Percentiles rank a stretch among this genome's conserved stretches.
Conservation (phyloP, 495 filamentous ascomycete species). For the Lichenothelia convexa region DNA sequence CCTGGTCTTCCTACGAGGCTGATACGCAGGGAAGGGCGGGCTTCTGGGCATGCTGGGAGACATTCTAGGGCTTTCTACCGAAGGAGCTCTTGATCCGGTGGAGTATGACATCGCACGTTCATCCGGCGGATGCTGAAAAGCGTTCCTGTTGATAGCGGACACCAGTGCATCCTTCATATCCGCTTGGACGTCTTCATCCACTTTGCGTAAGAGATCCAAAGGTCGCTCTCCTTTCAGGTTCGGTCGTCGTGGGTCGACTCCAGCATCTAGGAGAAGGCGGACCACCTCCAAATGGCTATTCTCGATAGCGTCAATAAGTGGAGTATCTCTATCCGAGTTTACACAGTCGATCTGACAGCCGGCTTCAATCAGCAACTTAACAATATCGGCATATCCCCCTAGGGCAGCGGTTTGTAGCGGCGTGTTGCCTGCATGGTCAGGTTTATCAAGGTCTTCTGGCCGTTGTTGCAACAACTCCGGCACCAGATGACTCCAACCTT, state of each 20-base stretch:
- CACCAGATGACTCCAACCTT: slow-evolving; percentile 52
- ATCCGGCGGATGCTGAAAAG: no score
- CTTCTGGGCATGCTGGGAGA: no score
- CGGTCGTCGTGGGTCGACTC: slow-evolving; percentile 72
- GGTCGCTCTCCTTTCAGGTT: slow-evolving; percentile 80
- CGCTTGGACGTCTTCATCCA: slow-evolving; percentile 41
- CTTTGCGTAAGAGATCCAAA: slow-evolving; percentile 45
- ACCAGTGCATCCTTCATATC: slow-evolving; percentile 38
- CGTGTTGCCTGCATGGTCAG: slow-evolving; percentile 86
- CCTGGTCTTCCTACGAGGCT: no score
- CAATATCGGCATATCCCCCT: slow-evolving; percentile 64
- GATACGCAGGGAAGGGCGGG: no score
- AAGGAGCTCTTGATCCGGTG: not conserved
- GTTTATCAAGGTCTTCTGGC: slow-evolving; percentile 69
- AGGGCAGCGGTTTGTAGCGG: slow-evolving; percentile 82
- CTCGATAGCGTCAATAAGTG: slow-evolving; percentile 86
- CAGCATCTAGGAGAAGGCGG: slow-evolving; percentile 54
- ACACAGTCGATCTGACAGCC: slow-evolving; percentile 63
- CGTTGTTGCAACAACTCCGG: slow-evolving; percentile 52
- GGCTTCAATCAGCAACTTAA: slow-evolving; percentile 58
- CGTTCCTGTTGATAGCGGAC: slow-evolving; percentile 26
- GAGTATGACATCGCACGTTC: not conserved
- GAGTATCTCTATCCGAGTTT: slow-evolving; percentile 76
- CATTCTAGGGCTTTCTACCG: no score
- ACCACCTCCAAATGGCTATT: slow-evolving; percentile 89